A percentile compares a stretch with the other conserved stretches of the same genome.
These are phyloP conservation scores for Hanseniaspora taiwanica DNA, from an alignment of 805 yeast species.

Conservation along the genomic window DNA sequence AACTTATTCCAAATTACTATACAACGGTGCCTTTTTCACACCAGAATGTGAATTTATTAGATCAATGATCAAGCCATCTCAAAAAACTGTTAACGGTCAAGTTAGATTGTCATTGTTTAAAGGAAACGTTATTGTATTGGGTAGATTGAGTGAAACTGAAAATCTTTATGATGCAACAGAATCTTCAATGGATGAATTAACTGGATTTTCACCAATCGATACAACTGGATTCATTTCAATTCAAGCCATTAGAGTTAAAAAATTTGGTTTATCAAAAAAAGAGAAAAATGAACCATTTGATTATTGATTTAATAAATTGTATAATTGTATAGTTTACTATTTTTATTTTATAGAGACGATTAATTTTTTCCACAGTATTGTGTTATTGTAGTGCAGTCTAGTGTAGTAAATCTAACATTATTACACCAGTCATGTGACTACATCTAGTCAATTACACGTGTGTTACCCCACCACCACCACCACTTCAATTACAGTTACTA, in stretches of 20 bases:
- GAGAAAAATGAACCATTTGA: conserved; percentile 46
- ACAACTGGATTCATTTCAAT: conserved; percentile 96
- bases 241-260: conserved; percentile 96
- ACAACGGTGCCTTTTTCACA: conserved; percentile 95
- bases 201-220: conserved; percentile 95
- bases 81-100: conserved; percentile 87
- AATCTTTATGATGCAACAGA: conserved; percentile 95
- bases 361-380: too few relatives aligned
- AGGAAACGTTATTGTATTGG: conserved; percentile 73
- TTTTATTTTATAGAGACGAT: too few relatives aligned
- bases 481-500: too few relatives aligned
- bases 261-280: conserved; percentile 91
- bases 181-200: conserved; percentile 97
- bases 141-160: conserved; percentile 92
- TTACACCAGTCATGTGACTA: too few relatives aligned
- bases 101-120: conserved; percentile 91
- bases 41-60: conserved; percentile 97
- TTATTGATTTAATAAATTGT: too few relatives aligned
- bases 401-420: too few relatives aligned
- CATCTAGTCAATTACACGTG: too few relatives aligned
- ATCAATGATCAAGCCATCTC: conserved; percentile 88
- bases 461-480: too few relatives aligned
- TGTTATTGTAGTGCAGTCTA: too few relatives aligned
- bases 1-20: conserved; percentile 74
- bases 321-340: too few relatives aligned